These are phyloP conservation scores for Fusarium cicatricum DNA, from an alignment of 2,329 filamentous ascomycete species.

Conservation along the genomic window DNA sequence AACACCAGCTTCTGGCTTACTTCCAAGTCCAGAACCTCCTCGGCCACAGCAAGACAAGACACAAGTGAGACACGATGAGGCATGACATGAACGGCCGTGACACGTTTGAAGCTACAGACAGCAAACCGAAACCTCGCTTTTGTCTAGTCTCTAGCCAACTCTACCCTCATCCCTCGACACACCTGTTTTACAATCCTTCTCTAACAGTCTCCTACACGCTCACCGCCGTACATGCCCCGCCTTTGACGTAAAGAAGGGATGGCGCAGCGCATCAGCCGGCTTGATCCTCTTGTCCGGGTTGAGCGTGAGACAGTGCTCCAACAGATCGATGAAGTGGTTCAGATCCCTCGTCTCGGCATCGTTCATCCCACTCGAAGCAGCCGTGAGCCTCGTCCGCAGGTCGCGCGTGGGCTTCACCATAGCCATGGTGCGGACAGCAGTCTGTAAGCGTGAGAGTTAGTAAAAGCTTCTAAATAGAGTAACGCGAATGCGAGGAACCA, in stretches of 20 bases:
- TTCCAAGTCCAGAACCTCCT: conserved; percentile 6
- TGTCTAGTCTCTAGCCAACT: conserved; percentile 19
- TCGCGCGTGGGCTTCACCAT: conserved; percentile 82
- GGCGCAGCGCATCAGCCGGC: conserved; percentile 83
- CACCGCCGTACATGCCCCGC: conserved; percentile 39
- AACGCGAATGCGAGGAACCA: conserved; percentile 5
- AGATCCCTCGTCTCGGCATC: conserved; percentile 80
- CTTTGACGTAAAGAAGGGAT: conserved; percentile 78
- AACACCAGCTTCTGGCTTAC: neutral
- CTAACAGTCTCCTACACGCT: neutral
- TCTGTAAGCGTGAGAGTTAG: conserved; percentile 54
- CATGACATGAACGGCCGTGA: conserved; percentile 34
- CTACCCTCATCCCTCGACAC: conserved; percentile 7
- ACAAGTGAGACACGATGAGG: conserved; percentile 28
- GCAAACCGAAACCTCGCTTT: conserved; percentile 22
- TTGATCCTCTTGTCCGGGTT: conserved; percentile 94
- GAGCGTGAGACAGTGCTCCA: conserved; percentile 87
- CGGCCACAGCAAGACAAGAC: conserved; percentile 19
- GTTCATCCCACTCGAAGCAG: conserved; percentile 76
- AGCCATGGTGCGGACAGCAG: conserved; percentile 71
- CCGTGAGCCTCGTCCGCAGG: conserved; percentile 80
- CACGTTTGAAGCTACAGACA: conserved; percentile 19
- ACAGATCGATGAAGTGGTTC: conserved; percentile 82
- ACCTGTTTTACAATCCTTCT: conserved; percentile 10
- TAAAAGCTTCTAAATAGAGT: conserved; percentile 14